Evolutionary conservation across 345 rosid genomes (phyloP), one percentile per base, ranked within the genome.

Genomic region (Eucalyptus fibrosa): DNA sequence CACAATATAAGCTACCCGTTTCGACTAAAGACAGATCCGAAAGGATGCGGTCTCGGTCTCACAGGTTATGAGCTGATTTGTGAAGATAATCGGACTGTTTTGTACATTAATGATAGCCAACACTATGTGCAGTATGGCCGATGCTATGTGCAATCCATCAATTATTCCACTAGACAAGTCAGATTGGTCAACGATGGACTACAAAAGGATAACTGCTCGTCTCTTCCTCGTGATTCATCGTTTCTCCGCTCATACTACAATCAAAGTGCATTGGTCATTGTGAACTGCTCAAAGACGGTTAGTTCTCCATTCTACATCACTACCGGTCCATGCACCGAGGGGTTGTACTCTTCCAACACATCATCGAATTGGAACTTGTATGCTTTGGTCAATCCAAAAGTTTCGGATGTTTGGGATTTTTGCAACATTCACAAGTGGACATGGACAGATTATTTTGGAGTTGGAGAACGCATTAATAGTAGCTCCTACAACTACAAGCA

Each of bases 231-330:
- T 62, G 0, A 0, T 14, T 4, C 72, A 14, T 55, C 0, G 26
- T 1, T n/a, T n/a, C n/a, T n/a, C n/a, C 0, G 2, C 5, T 55
- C 60, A 55, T 0, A 8, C 23, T 3, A 0, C 23, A 51, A 7
- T 23, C 23, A 7, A 7, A 18, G 9, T 30, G 0, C 1, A 13
- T 0, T 72, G 26, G 7, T 72, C 14, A 72, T 72, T 10, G 7
- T 72, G 45, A 72, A 72, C 0, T 72, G 82, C 7, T 72, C 82
- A 18, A 18, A 19, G 26, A 4, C 15, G 0, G 8, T 72, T 19
- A 19, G 15, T 19, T 37, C 45, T 72, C 44, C 82, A 72, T 72
- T 9, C 26, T 72, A 34, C 42, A 19, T 72, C 4, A 0, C 45
- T 5, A 19, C 1, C 0, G 8, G 26, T 19, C 5, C 82, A 18